Evolutionary conservation across 106 monocot species (phyloP).

Genomic region (Acorus calamus): DNA sequence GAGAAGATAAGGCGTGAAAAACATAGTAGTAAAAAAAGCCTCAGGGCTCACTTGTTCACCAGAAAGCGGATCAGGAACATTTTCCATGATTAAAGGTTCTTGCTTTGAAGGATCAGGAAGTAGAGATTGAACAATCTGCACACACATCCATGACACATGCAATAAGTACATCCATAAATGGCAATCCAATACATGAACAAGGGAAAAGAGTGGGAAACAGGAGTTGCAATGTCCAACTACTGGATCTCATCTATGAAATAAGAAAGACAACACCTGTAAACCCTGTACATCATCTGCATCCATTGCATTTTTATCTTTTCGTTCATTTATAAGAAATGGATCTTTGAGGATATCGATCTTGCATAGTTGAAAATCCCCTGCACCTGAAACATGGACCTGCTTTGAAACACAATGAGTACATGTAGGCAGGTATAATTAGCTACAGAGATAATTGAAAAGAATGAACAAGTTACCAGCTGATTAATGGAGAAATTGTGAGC

Average conservation of each 20-base stretch:
- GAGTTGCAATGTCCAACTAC: no score
- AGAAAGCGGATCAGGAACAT: slow-evolving; percentile 60
- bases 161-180: no score
- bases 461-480: slow-evolving; percentile 60
- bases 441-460: slow-evolving; percentile 1
- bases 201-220: no score
- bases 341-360: slow-evolving; percentile 80
- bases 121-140: slow-evolving; percentile 52
- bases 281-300: slow-evolving; percentile 40
- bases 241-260: no score
- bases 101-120: slow-evolving; percentile 58
- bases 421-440: not conserved
- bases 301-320: slow-evolving; percentile 48
- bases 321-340: slow-evolving; percentile 58
- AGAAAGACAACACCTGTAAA: slow-evolving; percentile 23
- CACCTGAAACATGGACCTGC: slow-evolving; percentile 92
- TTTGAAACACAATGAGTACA: slow-evolving; percentile 15
- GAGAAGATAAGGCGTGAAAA: not conserved
- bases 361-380: slow-evolving; percentile 80
- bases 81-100: slow-evolving; percentile 69
- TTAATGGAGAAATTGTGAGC: slow-evolving; percentile 69
- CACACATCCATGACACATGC: not conserved
- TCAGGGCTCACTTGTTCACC: slow-evolving; percentile 55
- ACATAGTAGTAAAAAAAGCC: not conserved
- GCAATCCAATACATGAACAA: no score